Percentiles rank a stretch among this genome's conserved stretches.
Conservation (phyloP, 2,329 filamentous ascomycete species). For the Scedosporium apiospermum region DNA sequence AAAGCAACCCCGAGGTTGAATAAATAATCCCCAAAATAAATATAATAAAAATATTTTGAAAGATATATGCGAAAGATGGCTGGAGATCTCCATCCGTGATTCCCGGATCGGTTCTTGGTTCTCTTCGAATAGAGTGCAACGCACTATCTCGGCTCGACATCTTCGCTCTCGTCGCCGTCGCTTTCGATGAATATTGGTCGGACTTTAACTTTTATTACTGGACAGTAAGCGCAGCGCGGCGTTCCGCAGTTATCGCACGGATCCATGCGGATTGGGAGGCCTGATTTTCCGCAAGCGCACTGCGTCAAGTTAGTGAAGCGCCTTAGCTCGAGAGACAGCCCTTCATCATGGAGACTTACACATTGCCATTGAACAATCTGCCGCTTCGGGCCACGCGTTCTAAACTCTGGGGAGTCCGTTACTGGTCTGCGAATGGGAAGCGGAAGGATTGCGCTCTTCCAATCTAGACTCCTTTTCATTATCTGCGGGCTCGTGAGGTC, state of each 20-base stretch:
- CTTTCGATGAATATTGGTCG: background rate
- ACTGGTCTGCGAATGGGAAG: no score
- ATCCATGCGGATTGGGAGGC: background rate
- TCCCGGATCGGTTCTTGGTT: no score
- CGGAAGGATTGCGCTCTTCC: no score
- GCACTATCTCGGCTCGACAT: background rate
- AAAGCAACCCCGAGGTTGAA: no score
- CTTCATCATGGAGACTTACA: background rate
- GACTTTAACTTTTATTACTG: background rate
- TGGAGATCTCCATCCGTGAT: no score
- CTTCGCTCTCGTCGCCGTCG: background rate
- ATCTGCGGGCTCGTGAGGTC: no score
- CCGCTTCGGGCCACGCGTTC: background rate
- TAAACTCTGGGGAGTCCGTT: background rate
- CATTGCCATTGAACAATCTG: slow-evolving; percentile 1
- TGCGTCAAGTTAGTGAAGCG: background rate
- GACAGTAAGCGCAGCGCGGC: background rate
- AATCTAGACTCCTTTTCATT: no score
- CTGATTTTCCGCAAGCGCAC: background rate
- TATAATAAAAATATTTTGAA: no score
- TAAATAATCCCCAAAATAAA: no score
- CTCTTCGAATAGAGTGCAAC: background rate
- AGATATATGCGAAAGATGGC: no score
- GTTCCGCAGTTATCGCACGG: background rate
- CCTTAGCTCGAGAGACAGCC: background rate